Percentiles rank a stretch among this genome's conserved stretches.
Evolutionary conservation across 345 rosid species (phyloP).

Genomic region (Ricinus communis): DNA sequence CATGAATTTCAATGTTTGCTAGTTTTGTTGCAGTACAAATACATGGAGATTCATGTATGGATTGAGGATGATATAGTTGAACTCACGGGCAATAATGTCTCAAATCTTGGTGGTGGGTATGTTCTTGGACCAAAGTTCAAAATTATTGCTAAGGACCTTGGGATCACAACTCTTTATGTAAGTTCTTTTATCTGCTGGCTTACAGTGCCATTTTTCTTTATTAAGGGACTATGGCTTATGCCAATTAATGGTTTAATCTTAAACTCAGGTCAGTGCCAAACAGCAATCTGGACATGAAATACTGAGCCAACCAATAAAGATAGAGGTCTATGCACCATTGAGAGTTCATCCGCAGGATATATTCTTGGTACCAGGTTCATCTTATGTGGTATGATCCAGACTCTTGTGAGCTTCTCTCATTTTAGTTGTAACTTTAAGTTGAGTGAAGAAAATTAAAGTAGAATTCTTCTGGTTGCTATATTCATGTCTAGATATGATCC

Average conservation of each 20-base stretch:
- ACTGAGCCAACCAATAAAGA: slow-evolving; percentile 67
- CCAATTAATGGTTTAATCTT: slow-evolving; percentile 27
- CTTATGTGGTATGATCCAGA: slow-evolving; percentile 59
- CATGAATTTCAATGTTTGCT: slow-evolving; percentile 12
- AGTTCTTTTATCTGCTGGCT: slow-evolving; percentile 24
- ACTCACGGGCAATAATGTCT: slow-evolving; percentile 44
- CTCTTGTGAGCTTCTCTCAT: neutral
- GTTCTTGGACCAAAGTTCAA: slow-evolving; percentile 46
- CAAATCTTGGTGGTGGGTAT: slow-evolving; percentile 43
- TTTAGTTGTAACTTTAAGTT: neutral
- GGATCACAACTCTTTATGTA: slow-evolving; percentile 79
- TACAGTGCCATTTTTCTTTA: slow-evolving; percentile 11
- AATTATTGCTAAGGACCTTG: slow-evolving; percentile 67
- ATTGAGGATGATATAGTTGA: slow-evolving; percentile 69
- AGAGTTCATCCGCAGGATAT: slow-evolving; percentile 69
- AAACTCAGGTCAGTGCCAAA: slow-evolving; percentile 70
- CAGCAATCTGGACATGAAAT: slow-evolving; percentile 76
- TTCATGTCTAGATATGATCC: neutral
- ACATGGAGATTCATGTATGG: slow-evolving; percentile 70
- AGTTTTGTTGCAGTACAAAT: slow-evolving; percentile 58
- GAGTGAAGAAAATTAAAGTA: neutral
- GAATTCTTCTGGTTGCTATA: slow-evolving; percentile 6
- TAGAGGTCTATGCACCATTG: slow-evolving; percentile 84
- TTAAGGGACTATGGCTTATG: slow-evolving; percentile 13
- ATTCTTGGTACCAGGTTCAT: slow-evolving; percentile 87